Conservation (phyloP, 2,329 filamentous ascomycete species). For the Penicillium sp. region DNA sequence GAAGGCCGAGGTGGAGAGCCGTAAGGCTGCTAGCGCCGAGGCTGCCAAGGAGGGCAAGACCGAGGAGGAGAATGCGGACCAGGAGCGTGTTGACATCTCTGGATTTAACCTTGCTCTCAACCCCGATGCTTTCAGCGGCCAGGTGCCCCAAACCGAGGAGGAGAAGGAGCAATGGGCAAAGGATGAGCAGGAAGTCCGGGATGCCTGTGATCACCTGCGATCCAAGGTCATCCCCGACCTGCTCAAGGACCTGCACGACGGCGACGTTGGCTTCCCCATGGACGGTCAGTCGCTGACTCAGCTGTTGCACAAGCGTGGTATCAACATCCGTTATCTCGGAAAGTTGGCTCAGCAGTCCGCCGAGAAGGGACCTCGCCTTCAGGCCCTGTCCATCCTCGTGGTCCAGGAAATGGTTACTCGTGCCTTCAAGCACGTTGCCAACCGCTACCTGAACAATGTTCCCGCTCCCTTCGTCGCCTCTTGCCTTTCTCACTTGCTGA, state of each 20-base stretch:
- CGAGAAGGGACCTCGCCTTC: constrained; percentile 65
- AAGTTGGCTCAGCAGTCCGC: constrained; percentile 70
- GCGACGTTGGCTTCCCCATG: constrained; percentile 96
- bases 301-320: constrained; percentile 91
- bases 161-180: constrained; percentile 79
- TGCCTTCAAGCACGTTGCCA: constrained; percentile 88
- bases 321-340: constrained; percentile 96
- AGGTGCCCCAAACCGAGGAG: constrained; percentile 81
- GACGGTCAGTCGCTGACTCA: constrained; percentile 88
- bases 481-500: constrained; percentile 82
- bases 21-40: constrained; percentile 47
- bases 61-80: constrained; percentile 45
- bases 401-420: constrained; percentile 93
- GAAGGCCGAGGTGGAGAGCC: constrained; percentile 69
- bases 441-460: constrained; percentile 73
- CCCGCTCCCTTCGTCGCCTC: constrained; percentile 76
- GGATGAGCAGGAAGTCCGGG: constrained; percentile 85
- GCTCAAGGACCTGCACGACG: constrained; percentile 80
- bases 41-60: constrained; percentile 37
- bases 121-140: constrained; percentile 92
- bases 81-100: constrained; percentile 77
- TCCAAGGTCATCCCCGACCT: constrained; percentile 79
- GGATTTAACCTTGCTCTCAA: constrained; percentile 87
- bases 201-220: constrained; percentile 74
- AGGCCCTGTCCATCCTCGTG: constrained; percentile 72